Evolutionary conservation across 371 early-diverging fungal species (phyloP), one percentile per base, ranked within the genome.

Genomic region (Rhizopus stolonifer): DNA sequence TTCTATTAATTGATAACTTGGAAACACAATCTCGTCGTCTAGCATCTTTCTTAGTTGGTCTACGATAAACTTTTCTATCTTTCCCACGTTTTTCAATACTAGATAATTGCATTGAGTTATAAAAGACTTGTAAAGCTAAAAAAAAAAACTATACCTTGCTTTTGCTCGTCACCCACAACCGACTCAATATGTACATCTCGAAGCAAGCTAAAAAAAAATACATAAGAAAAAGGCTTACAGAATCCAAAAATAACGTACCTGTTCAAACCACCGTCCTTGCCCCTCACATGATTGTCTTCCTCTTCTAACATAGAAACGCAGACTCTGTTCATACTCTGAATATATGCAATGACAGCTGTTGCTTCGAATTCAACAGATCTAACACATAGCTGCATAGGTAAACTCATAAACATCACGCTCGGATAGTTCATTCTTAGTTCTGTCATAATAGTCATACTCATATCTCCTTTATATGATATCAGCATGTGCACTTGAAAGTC

Each of bases 351-450:
- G 7, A 95, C 83, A 0, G 91, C 92, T 3, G 84, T 80, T 15
- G 91, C 94, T 80, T 85, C 82, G 66, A 97, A 92, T 47, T 87
- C 82, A 24, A 95, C 83, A 7, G 90, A 87, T 0, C 90, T 88
- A 23, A 96, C 82, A 13, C 84, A 81, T 34, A 95, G 64, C 8
- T 88, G 80, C 32, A 97, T 86, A 0, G 97, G 97, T 17, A 97
- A 70, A 4, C 90, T 85, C 83, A 94, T 86, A 64, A 97, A 95
- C 52, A 85, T 86, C 56, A 91, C 82, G 8, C 93, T 91, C 3
- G 95, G 95, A 56, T 95, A 94, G 66, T 95, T 94, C 65, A 97
- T 86, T 34, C 90, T 83, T 49, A 97, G 65, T 64, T 92, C 92
- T 0, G 94, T 94, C 40, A 83, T 60, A 9, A 97, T 67, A n/a